Evolutionary conservation across 2,329 filamentous ascomycete species (phyloP), one percentile per base, ranked within the genome.

Genomic region (Fusarium xyrophilum): DNA sequence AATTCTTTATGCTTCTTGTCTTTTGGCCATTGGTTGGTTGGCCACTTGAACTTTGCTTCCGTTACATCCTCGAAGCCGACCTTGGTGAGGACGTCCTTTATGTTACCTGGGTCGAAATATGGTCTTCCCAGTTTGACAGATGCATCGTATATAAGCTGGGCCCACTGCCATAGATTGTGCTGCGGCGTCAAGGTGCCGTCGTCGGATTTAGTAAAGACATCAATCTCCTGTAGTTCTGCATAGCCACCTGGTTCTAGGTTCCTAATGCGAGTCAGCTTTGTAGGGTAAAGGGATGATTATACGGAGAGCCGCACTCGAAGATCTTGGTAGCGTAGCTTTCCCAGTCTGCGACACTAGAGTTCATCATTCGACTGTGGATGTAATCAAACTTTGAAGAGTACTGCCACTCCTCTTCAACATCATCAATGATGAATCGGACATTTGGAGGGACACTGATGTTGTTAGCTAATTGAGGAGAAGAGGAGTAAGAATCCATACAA

Each of bases 1-100:
- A 68, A 40, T 32, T 61, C 54, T 10, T 68, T 68, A 13, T 68
- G 30, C 25, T 68, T 64, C 9, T 56, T 38, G 7, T 67, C 66
- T 14, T 39, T 68, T 1, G 66, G 60, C 66, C 65, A 68, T 7
- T 14, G 27, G 7, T 65, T 68, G 2, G 56, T 48, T n/a, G 66
- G 66, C 65, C 65, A 65, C 10, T 61, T 63, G 25, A 61, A 68
- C 14, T 36, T 42, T 3, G 12, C 4, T 8, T 68, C 54, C 0
- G 36, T 57, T 0, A 68, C 56, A 4, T 38, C 39, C 11, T 48
- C 51, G n/a, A 65, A 68, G 1, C 66, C 66, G 2, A 25, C 64
- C 12, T 64, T 55, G 11, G 14, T 6, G 0, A 67, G 40, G 1
- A 66, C 36, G 0, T 62, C 11, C 15, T 67, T 67, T 0, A 66